phyloP scores from a whole-genome alignment of 129 eudicot genomes.

The Flaveria ramosissima region DNA sequence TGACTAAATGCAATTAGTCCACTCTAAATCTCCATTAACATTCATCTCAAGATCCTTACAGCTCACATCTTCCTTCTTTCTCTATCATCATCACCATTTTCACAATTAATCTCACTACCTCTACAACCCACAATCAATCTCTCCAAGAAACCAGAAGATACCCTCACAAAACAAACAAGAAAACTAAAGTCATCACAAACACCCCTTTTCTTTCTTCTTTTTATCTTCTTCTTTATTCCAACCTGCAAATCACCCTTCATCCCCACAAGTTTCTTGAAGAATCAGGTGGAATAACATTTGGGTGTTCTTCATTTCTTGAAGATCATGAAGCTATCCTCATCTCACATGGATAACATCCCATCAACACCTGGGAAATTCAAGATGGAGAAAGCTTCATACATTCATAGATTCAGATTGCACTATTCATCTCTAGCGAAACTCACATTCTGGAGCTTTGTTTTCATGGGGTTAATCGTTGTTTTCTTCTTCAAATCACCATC shows the following conservation, averaged over 20 bases:
- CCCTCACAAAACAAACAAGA: slow-evolving; percentile 27
- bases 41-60: slow-evolving; percentile 42
- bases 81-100: slow-evolving; percentile 45
- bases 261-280: slow-evolving; percentile 17
- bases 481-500: slow-evolving; percentile 61
- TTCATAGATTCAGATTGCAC: slow-evolving; percentile 48
- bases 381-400: slow-evolving; percentile 68
- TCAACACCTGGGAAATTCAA: slow-evolving; percentile 82
- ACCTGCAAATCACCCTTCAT: slow-evolving; percentile 13
- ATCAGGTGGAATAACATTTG: neutral
- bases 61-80: slow-evolving; percentile 27
- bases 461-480: slow-evolving; percentile 59
- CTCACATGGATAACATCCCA: slow-evolving; percentile 65
- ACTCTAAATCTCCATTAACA: slow-evolving; percentile 41
- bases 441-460: slow-evolving; percentile 73
- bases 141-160: slow-evolving; percentile 73
- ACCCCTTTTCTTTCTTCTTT: slow-evolving; percentile 18
- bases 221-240: slow-evolving; percentile 23
- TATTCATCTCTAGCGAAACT: slow-evolving; percentile 65
- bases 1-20: slow-evolving; percentile 35
- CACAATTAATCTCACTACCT: slow-evolving; percentile 35
- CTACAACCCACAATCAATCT: slow-evolving; percentile 45
- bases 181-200: neutral
- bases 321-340: slow-evolving; percentile 47
- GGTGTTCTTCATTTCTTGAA: slow-evolving; percentile 15